phyloP scores from a whole-genome alignment of 345 rosid genomes.

The Gossypium australe region DNA sequence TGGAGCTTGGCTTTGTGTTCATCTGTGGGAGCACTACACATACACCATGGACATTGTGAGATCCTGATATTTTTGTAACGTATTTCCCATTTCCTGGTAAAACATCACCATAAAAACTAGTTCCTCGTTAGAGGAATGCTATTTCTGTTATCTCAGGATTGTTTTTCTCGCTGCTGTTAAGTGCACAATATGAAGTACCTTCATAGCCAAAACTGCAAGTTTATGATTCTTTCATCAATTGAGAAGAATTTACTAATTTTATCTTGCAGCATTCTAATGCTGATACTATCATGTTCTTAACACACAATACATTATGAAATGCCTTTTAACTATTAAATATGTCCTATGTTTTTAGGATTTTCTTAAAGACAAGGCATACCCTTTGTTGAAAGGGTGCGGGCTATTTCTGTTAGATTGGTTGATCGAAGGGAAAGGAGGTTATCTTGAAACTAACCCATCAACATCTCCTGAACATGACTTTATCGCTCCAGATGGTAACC shows the following conservation, averaged over 20 bases:
- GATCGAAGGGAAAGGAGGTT: constrained; percentile 68
- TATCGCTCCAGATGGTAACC: constrained; percentile 68
- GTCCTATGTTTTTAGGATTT: constrained; percentile 50
- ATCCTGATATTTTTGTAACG: constrained; percentile 5
- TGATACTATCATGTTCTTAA: not conserved
- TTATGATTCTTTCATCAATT: not conserved
- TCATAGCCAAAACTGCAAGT: not conserved
- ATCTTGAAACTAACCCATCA: constrained; percentile 88
- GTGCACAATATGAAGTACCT: not conserved
- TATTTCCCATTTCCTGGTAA: not conserved
- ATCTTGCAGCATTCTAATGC: not conserved
- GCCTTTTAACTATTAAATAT: not conserved
- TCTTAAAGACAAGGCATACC: constrained; percentile 67
- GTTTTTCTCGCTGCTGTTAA: not conserved
- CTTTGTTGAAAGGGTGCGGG: constrained; percentile 81
- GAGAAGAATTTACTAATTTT: not conserved
- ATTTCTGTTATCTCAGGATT: not conserved
- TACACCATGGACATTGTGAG: constrained; percentile 80
- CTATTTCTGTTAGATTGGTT: constrained; percentile 84
- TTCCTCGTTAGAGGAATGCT: not conserved
- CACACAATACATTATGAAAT: not conserved
- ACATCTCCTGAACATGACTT: constrained; percentile 94
- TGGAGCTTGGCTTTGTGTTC: constrained; percentile 96
- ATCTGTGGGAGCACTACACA: constrained; percentile 87
- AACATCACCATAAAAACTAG: not conserved